Evolutionary conservation across 768 basidiomycete genomes (phyloP), one percentile per base, ranked within the genome.

Genomic region (Boletellus ananiceps): DNA sequence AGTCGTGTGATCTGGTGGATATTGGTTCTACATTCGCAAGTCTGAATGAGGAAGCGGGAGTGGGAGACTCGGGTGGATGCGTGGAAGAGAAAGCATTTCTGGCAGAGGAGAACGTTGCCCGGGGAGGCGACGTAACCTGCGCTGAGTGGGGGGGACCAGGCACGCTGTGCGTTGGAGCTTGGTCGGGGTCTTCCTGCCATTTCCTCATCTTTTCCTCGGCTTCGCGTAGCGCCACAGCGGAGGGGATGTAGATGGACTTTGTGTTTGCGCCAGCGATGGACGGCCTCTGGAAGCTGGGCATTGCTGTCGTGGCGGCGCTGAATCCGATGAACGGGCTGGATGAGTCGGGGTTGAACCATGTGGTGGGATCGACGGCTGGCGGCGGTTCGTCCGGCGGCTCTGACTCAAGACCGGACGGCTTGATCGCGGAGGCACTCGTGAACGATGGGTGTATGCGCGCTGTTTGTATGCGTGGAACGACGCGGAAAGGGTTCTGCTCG

Each of bases 201-300:
- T 70, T 67, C 23, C 66, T 69, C 59, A 82, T 69, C 54, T 71
- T 78, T 37, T 75, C 75, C 63, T 76, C 66, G 1, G 84, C 84
- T 55, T 74, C 74, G 8, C 72, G 76, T 8, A 85, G 60, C 1
- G 84, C 80, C 19, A 68, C 67, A 29, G 68, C 70, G 5, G 83
- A 84, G 1, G 84, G 84, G 16, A 82, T 58, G 9, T 72, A 54
- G n/a, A 69, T 66, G 36, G 74, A 69, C 11, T 69, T 36, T 42
- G 54, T 4, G 8, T 6, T 25, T 12, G 16, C 18, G 2, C 44
- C 44, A 7, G 21, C 35, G 29, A 50, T 7, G 14, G 57, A 52
- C 0, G 56, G 54, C 44, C 59, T 55, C 48, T 62, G 57, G 35
- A 59, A 64, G 25, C n/a, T 43, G 3, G 56, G 36, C 14, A 54